Percentiles rank a stretch among this genome's conserved stretches.
These are phyloP conservation scores for Alternaria ethzedia DNA, from an alignment of 2,329 filamentous ascomycete genomes.

Conservation along the genomic window DNA sequence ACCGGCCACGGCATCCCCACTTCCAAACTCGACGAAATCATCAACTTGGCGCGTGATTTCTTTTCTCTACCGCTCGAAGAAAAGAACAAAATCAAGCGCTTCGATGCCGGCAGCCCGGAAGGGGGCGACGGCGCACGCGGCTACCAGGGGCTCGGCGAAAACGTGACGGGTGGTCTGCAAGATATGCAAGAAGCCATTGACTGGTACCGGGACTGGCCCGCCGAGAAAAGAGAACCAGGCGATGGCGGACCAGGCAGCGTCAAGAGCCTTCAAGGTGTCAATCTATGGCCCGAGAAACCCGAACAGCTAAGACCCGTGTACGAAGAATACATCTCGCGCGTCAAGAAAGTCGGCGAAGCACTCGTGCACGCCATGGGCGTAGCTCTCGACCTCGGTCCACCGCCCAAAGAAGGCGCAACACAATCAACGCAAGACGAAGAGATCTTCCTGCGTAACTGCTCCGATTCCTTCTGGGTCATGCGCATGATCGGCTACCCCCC, in stretches of 20 bases:
- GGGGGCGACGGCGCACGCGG: constrained; percentile 48
- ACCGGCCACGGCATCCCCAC: constrained; percentile 50
- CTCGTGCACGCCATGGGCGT: constrained; percentile 49
- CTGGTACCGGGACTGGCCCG: constrained; percentile 46
- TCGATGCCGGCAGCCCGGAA: constrained; percentile 38
- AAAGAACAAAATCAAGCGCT: constrained; percentile 46
- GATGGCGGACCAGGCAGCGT: constrained; percentile 25
- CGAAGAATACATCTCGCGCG: constrained; percentile 36
- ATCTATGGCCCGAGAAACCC: constrained; percentile 52
- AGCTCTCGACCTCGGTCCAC: constrained; percentile 40
- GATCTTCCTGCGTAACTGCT: constrained; percentile 42
- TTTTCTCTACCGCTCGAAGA: constrained; percentile 37
- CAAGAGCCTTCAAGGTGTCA: constrained; percentile 49
- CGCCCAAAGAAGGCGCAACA: neutral
- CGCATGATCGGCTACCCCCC: constrained; percentile 51
- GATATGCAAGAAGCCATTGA: constrained; percentile 52
- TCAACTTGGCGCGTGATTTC: constrained; percentile 43
- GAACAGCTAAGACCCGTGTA: constrained; percentile 38
- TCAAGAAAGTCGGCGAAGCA: constrained; percentile 40
- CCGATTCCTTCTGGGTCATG: constrained; percentile 50
- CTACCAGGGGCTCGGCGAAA: constrained; percentile 48
- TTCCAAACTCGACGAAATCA: constrained; percentile 30
- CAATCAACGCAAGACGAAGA: constrained; percentile 30
- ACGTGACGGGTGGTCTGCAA: constrained; percentile 42
- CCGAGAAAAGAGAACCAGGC: constrained; percentile 15